Conservation (phyloP, 352 stramenopile genomes). For the Phytophthora foliorum region DNA sequence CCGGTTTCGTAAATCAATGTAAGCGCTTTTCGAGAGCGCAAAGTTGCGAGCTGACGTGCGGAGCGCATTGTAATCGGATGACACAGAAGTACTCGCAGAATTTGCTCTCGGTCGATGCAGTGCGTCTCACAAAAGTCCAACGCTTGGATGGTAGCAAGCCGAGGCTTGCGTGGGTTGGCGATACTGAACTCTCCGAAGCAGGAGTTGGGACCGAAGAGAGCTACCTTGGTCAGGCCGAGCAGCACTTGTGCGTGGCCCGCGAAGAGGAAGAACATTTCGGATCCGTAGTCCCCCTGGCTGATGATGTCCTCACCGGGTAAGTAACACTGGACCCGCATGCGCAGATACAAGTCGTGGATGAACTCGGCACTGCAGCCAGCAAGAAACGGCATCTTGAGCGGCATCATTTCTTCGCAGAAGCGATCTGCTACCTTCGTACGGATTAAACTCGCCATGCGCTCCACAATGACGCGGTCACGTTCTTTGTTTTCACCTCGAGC, state of each 20-base stretch:
- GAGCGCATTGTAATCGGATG: constrained; percentile 75
- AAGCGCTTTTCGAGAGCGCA: constrained; percentile 68
- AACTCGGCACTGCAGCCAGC: constrained; percentile 80
- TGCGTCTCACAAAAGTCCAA: constrained; percentile 87
- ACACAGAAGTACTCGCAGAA: constrained; percentile 55
- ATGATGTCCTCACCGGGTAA: constrained; percentile 84
- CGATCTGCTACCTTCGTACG: constrained; percentile 73
- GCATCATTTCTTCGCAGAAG: constrained; percentile 84
- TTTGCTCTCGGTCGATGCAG: constrained; percentile 58
- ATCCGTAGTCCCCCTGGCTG: constrained; percentile 78
- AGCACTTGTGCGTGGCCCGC: constrained; percentile 80
- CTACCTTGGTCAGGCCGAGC: constrained; percentile 68
- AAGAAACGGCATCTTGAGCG: constrained; percentile 72
- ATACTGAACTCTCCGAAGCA: constrained; percentile 89
- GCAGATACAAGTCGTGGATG: constrained; percentile 82
- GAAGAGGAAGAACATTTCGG: constrained; percentile 89
- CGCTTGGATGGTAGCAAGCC: constrained; percentile 79
- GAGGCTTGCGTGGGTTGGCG: constrained; percentile 71
- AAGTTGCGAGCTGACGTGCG: constrained; percentile 56
- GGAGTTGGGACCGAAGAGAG: constrained; percentile 71
- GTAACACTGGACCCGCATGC: constrained; percentile 80
- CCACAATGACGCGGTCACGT: constrained; percentile 70
- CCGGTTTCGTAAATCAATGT: constrained; percentile 65
- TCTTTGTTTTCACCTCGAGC: constrained; percentile 72
- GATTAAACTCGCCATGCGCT: constrained; percentile 79